phyloP scores from a whole-genome alignment of 2,329 filamentous ascomycete genomes.

The Xylariomycetidae sp. region DNA sequence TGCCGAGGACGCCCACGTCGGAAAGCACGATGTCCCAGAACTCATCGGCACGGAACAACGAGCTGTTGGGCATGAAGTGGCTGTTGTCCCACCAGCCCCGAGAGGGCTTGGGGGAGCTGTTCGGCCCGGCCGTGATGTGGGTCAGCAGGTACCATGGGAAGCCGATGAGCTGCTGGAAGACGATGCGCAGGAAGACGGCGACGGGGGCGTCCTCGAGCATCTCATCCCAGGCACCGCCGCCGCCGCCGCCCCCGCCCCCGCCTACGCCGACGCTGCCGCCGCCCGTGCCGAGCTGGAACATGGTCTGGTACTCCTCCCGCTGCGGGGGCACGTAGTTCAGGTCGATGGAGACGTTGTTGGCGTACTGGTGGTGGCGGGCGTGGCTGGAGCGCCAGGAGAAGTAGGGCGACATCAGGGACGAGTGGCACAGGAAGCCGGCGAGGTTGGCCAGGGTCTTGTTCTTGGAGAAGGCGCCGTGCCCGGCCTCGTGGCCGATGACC shows the following conservation, averaged over 20 bases:
- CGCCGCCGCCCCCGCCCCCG: slow-evolving; percentile 4
- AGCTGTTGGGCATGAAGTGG: slow-evolving; percentile 56
- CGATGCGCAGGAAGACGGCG: neutral
- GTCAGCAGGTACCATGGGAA: slow-evolving; percentile 50
- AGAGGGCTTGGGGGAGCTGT: slow-evolving; percentile 30
- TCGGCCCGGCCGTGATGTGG: slow-evolving; percentile 4
- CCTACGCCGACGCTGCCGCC: too few relatives aligned
- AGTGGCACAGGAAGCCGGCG: slow-evolving; percentile 10
- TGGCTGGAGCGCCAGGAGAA: slow-evolving; percentile 13
- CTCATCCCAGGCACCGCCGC: slow-evolving; percentile 6
- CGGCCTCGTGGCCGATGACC: slow-evolving; percentile 3
- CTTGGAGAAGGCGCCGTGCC: slow-evolving; percentile 4
- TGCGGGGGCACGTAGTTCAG: slow-evolving; percentile 13
- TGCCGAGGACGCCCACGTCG: slow-evolving; percentile 42
- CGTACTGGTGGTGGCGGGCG: slow-evolving; percentile 11
- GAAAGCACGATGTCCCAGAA: slow-evolving; percentile 49
- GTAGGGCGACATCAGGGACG: slow-evolving; percentile 9
- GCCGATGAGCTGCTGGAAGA: slow-evolving; percentile 55
- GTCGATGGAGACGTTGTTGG: slow-evolving; percentile 13
- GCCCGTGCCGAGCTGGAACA: too few relatives aligned
- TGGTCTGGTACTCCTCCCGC: slow-evolving; percentile 6
- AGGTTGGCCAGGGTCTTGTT: neutral
- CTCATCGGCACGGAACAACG: slow-evolving; percentile 54
- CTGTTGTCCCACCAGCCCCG: slow-evolving; percentile 36
- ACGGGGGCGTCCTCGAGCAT: slow-evolving; percentile 4